Evolutionary conservation across 768 basidiomycete species (phyloP).

Genomic region (Dacryopinax primogenitus): DNA sequence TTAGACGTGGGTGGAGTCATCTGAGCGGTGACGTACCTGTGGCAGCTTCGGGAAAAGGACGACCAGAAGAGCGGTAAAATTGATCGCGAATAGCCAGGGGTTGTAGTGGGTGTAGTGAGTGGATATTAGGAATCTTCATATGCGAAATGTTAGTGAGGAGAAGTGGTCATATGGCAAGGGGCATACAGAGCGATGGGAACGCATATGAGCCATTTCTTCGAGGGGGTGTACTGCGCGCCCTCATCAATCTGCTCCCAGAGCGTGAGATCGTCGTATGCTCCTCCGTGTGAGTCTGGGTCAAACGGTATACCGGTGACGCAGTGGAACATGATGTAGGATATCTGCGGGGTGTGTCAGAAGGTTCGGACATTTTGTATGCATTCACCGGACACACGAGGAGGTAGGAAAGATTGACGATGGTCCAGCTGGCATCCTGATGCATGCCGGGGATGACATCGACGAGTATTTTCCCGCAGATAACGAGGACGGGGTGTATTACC

Average conservation of each 20-base stretch:
- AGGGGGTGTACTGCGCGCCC: conserved; percentile 95
- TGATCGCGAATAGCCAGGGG: conserved; percentile 83
- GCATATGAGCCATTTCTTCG: conserved; percentile 90
- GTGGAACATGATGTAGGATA: conserved; percentile 98
- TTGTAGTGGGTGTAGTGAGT: conserved; percentile 98
- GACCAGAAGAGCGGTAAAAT: conserved; percentile 57
- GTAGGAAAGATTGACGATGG: conserved; percentile 79
- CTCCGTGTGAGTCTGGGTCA: conserved; percentile 70
- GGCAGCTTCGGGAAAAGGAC: conserved; percentile 82
- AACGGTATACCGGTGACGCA: conserved; percentile 97
- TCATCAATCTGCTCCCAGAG: conserved; percentile 99
- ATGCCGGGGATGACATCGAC: conserved; percentile 91
- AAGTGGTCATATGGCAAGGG: neutral
- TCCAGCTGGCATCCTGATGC: conserved; percentile 91
- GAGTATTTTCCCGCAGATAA: conserved; percentile 77
- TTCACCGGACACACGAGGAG: conserved; percentile 53
- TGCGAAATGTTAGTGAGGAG: neutral
- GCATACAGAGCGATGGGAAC: conserved; percentile 82
- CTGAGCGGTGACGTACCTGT: conserved; percentile 43
- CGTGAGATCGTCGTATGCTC: conserved; percentile 94
- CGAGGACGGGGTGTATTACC: conserved; percentile 92
- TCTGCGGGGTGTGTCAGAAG: conserved; percentile 31
- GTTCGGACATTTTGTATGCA: neutral
- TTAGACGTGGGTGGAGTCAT: neutral
- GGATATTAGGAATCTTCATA: conserved; percentile 89